A percentile compares a stretch with the other conserved stretches of the same genome.
These are phyloP conservation scores for Xerocomus spinulosus DNA, from an alignment of 768 basidiomycete genomes.

Conservation along the genomic window DNA sequence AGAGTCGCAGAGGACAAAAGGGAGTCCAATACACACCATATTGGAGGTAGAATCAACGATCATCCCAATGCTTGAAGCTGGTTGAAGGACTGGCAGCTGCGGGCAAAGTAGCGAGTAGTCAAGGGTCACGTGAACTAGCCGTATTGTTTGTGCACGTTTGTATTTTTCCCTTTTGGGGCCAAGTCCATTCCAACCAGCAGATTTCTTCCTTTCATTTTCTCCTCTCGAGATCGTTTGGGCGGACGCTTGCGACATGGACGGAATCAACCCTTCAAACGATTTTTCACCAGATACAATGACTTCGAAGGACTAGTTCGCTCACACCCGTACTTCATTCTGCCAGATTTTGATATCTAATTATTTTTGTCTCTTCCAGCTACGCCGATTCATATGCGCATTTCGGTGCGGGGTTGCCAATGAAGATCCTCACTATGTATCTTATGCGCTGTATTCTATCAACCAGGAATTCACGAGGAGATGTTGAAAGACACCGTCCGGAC, in stretches of 20 bases:
- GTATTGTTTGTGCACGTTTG: constrained; percentile 14
- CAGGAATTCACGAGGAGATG: constrained; percentile 99
- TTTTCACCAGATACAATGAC: constrained; percentile 55
- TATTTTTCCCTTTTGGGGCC: constrained; percentile 8
- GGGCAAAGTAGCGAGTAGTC: not conserved
- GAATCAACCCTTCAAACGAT: constrained; percentile 26
- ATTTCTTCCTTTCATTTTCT: not conserved
- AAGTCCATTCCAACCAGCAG: not conserved
- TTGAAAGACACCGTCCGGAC: constrained; percentile 95
- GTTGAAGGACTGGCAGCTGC: not conserved
- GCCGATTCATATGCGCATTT: constrained; percentile 96
- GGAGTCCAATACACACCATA: constrained; percentile 19
- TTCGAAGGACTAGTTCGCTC: constrained; percentile 82
- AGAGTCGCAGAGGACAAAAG: not conserved
- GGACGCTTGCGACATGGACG: constrained; percentile 22
- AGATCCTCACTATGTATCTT: constrained; percentile 1
- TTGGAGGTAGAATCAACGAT: constrained; percentile 22
- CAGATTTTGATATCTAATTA: constrained; percentile 35
- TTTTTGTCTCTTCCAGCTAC: constrained; percentile 57
- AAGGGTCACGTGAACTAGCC: constrained; percentile 18
- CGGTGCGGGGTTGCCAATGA: constrained; percentile 43
- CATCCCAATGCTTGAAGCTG: too few species aligned
- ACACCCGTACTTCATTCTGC: constrained; percentile 22
- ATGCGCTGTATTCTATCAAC: constrained; percentile 2
- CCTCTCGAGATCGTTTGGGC: constrained; percentile 4